Conservation (phyloP, 179 eudicot species). For the Corrigiola litoralis region DNA sequence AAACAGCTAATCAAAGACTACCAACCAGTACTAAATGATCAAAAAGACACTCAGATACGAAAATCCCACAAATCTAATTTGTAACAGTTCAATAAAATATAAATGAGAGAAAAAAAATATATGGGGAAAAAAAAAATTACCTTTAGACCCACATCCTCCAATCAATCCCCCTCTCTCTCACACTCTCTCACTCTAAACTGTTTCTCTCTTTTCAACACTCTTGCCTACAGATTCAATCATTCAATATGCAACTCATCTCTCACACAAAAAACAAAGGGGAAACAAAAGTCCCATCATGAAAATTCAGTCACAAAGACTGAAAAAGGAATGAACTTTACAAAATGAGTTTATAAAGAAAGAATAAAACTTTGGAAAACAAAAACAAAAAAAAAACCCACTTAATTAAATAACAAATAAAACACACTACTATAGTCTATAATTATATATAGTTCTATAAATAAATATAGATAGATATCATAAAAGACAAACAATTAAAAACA, state of each 20-base stretch:
- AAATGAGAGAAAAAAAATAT: background rate
- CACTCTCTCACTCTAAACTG: constrained; percentile 1
- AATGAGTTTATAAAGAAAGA: constrained; percentile 19
- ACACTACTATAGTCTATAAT: background rate
- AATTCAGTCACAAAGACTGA: constrained; percentile 33
- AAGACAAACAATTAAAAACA: background rate
- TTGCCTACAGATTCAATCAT: constrained; percentile 40
- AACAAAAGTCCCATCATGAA: constrained; percentile 38
- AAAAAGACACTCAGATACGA: constrained; percentile 16
- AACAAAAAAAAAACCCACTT: constrained; percentile 11
- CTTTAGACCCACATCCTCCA: constrained; percentile 73
- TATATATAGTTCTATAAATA: constrained; percentile 9
- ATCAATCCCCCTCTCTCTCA: constrained; percentile 21
- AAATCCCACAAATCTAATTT: constrained; percentile 33
- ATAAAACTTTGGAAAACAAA: constrained; percentile 4
- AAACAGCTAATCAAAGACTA: constrained; percentile 21
- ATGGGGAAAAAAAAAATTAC: constrained; percentile 31
- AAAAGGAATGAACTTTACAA: constrained; percentile 37
- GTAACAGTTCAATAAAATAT: constrained; percentile 10
- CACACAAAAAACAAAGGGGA: constrained; percentile 9
- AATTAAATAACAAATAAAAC: background rate
- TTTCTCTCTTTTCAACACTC: constrained; percentile 23
- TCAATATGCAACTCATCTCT: constrained; percentile 5
- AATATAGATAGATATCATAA: constrained; percentile 11
- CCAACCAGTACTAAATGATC: constrained; percentile 16